Evolutionary conservation across 495 filamentous ascomycete genomes (phyloP).

Genomic region (Pyronema omphalodes): DNA sequence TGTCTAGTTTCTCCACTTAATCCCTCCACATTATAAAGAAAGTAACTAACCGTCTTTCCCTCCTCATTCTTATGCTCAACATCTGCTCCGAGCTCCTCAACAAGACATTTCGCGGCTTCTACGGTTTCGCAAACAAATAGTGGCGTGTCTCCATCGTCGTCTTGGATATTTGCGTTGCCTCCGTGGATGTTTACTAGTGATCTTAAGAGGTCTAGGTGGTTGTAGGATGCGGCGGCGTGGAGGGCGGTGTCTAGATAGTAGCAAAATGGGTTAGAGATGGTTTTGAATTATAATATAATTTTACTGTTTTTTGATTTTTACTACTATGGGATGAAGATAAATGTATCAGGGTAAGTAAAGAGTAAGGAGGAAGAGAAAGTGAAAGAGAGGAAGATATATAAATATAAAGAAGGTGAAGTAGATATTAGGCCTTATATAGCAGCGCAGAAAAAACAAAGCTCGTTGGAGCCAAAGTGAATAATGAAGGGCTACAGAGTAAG

Average conservation of each 20-base stretch:
- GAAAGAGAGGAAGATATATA: conserved; percentile 27
- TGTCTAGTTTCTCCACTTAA: too few relatives aligned
- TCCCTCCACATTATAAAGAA: not conserved
- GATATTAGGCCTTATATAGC: conserved; percentile 1
- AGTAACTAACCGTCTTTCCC: conserved; percentile 33
- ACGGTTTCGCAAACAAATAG: conserved; percentile 69
- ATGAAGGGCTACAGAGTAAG: not conserved
- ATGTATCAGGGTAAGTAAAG: too few relatives aligned
- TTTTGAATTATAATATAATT: too few relatives aligned
- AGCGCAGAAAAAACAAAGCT: not conserved
- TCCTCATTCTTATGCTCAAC: conserved; percentile 41
- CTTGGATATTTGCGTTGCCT: conserved; percentile 58
- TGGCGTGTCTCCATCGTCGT: conserved; percentile 81
- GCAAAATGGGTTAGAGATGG: too few relatives aligned
- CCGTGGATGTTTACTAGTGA: conserved; percentile 58
- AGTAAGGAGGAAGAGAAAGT: too few relatives aligned
- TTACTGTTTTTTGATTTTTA: too few relatives aligned
- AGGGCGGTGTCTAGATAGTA: conserved; percentile 72
- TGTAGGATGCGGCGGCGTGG: conserved; percentile 84
- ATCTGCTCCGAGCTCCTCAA: conserved; percentile 66
- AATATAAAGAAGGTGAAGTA: conserved; percentile 11
- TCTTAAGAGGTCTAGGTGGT: conserved; percentile 60
- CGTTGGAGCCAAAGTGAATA: not conserved
- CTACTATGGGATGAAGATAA: too few relatives aligned
- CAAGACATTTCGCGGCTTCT: conserved; percentile 51